Evolutionary conservation across 2,329 filamentous ascomycete species (phyloP), one percentile per base, ranked within the genome.

Genomic region (Huntiella savannae): DNA sequence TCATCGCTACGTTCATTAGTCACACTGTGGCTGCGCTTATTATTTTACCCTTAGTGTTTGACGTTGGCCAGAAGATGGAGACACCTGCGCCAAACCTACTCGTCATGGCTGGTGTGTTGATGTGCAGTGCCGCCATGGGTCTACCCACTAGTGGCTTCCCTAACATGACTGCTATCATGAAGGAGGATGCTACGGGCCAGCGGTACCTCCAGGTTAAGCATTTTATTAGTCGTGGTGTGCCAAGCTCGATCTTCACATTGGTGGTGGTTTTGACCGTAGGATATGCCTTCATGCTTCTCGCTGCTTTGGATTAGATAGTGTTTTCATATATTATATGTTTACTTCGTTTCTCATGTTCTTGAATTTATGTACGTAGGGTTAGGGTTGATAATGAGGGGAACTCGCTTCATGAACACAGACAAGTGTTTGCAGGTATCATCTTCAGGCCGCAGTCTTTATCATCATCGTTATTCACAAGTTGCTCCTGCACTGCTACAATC

Each of bases 121-220:
- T 98, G 86, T 95, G 91, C 58, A 88, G 81, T 53, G 87, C 87
- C n/a, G 91, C 62, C 2, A 98, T 98, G 91, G 91, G 79, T 10
- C 63, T 98, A 62, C 91, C 91, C 2, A 98, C 91, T 0, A 88
- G 80, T 59, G 92, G 91, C 6, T 98, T 98, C 65, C 91, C 91
- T 1, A 98, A 98, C 55, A 98, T 98, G 91, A 98, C 91, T 57
- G 91, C 91, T 3, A 96, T 98, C 56, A 96, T 98, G 91, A 96
- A 96, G 70, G 91, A 98, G 63, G 88, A 98, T 56, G 74, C 83
- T 0, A 92, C 87, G 0, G 91, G 91, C 6, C 84, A 93, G 59
- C 72, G 91, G 47, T 98, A 98, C 58, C 71, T 98, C 46, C 71
- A 81, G 50, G 92, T 98, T 45, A 82, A 82, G 58, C 91, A 98